These are phyloP conservation scores for Aureobasidium sp. DNA, from an alignment of 2,329 filamentous ascomycete species.

Conservation along the genomic window DNA sequence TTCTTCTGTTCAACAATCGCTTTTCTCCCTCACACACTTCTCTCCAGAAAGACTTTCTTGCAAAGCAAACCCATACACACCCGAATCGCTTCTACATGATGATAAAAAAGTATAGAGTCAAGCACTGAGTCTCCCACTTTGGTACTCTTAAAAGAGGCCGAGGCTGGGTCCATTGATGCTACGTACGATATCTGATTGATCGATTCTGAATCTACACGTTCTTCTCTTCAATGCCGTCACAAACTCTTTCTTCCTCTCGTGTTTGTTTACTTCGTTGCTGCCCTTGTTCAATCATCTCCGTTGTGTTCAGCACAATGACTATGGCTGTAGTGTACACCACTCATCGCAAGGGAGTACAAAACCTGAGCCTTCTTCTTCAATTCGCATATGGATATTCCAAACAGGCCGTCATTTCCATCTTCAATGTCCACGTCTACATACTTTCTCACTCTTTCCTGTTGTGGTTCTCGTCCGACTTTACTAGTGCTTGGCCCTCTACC, in stretches of 20 bases:
- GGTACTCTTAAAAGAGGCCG: not conserved
- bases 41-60: not conserved
- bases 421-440: no score
- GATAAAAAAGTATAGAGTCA: slow-evolving; percentile 11
- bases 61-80: not conserved
- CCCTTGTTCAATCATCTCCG: not conserved
- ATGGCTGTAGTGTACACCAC: not conserved
- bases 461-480: no score
- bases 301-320: not conserved
- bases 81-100: not conserved
- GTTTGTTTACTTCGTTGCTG: not conserved
- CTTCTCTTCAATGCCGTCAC: not conserved
- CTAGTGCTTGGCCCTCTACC: no score
- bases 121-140: slow-evolving; percentile 2
- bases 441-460: no score
- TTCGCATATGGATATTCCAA: no score
- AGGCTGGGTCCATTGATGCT: slow-evolving; percentile 4
- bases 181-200: slow-evolving; percentile 9
- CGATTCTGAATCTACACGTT: not conserved
- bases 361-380: not conserved
- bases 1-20: slow-evolving; percentile 5
- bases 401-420: no score
- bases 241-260: not conserved
- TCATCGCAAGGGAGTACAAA: no score
- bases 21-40: not conserved